Conservation (phyloP, 495 filamentous ascomycete genomes). For the Geoglossum glabrum region DNA sequence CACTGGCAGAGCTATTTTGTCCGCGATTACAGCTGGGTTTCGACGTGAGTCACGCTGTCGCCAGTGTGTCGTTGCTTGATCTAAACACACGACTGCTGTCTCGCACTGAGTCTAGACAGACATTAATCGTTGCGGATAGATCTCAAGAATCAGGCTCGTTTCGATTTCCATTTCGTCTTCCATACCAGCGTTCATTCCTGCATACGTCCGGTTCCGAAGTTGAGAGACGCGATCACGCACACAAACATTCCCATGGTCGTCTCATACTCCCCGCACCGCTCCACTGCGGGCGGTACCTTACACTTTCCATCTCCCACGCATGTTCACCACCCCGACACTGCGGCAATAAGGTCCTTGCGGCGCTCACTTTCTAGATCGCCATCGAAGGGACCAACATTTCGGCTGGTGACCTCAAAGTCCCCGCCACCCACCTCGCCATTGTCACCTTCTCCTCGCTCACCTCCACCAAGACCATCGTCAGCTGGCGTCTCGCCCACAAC, state of each 20-base stretch:
- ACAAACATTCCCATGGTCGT: conserved; percentile 3
- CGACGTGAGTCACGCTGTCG: neutral
- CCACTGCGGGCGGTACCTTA: conserved; percentile 40
- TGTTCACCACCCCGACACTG: conserved; percentile 57
- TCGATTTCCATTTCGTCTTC: neutral
- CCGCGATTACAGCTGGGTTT: neutral
- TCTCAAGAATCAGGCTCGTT: neutral
- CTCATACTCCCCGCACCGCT: conserved; percentile 6
- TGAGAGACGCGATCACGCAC: neutral
- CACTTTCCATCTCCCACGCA: conserved; percentile 70
- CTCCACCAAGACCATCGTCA: conserved; percentile 24
- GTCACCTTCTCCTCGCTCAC: conserved; percentile 33
- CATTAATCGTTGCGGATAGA: neutral
- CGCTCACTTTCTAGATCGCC: conserved; percentile 75
- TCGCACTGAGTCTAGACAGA: no score
- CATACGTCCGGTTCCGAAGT: neutral
- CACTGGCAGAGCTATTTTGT: neutral
- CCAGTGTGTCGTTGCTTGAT: neutral
- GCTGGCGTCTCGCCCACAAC: conserved; percentile 13
- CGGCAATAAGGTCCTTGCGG: conserved; percentile 54
- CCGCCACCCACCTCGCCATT: conserved; percentile 24
- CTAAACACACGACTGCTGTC: neutral
- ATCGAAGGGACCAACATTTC: conserved; percentile 52
- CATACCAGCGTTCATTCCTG: neutral
- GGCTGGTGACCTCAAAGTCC: conserved; percentile 34